phyloP scores from a whole-genome alignment of 139 green algal species.

The Penium margaritaceum region DNA sequence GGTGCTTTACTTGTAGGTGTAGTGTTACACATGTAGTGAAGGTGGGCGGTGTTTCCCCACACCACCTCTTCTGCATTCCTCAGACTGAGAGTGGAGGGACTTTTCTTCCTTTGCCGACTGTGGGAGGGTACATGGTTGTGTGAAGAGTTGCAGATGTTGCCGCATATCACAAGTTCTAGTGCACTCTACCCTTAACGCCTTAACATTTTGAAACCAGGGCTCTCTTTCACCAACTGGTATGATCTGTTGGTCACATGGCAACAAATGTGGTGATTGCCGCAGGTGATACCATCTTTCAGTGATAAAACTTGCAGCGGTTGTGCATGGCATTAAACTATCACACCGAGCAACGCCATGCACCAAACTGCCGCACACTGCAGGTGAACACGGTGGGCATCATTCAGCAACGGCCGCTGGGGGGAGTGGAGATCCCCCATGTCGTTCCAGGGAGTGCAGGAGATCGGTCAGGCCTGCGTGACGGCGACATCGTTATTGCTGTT shows the following conservation, averaged over 20 bases:
- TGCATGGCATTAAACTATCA: not conserved
- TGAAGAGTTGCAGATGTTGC: no score
- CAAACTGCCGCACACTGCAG: constrained; percentile 16
- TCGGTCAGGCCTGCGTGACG: constrained; percentile 58
- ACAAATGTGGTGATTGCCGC: not conserved
- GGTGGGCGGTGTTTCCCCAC: no score
- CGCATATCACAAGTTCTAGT: no score
- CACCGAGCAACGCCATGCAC: not conserved
- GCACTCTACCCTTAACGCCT: no score
- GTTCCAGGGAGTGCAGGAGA: constrained; percentile 52
- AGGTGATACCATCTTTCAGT: not conserved
- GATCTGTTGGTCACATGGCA: not conserved
- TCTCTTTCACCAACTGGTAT: not conserved
- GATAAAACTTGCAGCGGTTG: not conserved
- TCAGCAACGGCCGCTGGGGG: constrained; percentile 23
- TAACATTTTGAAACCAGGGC: no score
- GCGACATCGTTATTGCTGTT: constrained; percentile 72
- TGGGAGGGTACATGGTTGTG: no score
- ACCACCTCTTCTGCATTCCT: no score
- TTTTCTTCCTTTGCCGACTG: no score
- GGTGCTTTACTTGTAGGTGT: no score
- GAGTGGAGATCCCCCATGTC: constrained; percentile 33
- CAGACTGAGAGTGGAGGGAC: no score
- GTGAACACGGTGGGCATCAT: constrained; percentile 46
- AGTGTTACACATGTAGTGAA: no score